Conservation (phyloP, 148 eudicot genomes). For the Nyssa sinensis region DNA sequence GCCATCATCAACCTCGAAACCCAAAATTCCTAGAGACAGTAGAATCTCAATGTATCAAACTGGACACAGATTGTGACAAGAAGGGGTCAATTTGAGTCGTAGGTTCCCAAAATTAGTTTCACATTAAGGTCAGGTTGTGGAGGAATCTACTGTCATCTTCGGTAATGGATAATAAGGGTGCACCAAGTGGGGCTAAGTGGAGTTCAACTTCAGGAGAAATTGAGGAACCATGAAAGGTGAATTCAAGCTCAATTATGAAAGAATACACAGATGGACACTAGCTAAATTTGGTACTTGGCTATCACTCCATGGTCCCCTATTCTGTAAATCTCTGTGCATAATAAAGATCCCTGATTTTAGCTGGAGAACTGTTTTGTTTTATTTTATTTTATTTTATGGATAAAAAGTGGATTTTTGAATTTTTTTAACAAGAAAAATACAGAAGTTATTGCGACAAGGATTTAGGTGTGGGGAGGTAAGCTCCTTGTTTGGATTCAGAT, state of each 20-base stretch:
- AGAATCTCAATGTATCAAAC: background rate
- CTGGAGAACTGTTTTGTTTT: constrained; percentile 26
- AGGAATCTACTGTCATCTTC: constrained; percentile 19
- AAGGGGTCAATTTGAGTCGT: constrained; percentile 10
- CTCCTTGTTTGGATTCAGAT: too few relatives aligned
- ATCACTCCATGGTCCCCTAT: constrained; percentile 31
- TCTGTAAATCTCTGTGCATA: constrained; percentile 22
- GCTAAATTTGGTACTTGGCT: constrained; percentile 11
- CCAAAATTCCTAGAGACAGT: background rate
- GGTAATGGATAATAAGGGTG: constrained; percentile 4
- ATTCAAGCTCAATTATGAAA: constrained; percentile 13
- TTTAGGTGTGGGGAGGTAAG: background rate
- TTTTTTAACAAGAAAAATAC: too few relatives aligned
- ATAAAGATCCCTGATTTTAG: constrained; percentile 22
- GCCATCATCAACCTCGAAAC: background rate
- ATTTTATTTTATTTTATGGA: background rate
- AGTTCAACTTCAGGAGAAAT: constrained; percentile 2
- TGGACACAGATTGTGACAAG: background rate
- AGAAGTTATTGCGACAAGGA: too few relatives aligned
- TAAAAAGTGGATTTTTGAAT: too few relatives aligned
- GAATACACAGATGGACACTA: constrained; percentile 5
- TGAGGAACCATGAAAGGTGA: constrained; percentile 1
- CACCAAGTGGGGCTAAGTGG: constrained; percentile 14
- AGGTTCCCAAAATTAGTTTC: constrained; percentile 4
- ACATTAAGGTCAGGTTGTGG: constrained; percentile 13